Conservation (phyloP, 2,329 filamentous ascomycete species). For the Lomentospora prolificans region DNA sequence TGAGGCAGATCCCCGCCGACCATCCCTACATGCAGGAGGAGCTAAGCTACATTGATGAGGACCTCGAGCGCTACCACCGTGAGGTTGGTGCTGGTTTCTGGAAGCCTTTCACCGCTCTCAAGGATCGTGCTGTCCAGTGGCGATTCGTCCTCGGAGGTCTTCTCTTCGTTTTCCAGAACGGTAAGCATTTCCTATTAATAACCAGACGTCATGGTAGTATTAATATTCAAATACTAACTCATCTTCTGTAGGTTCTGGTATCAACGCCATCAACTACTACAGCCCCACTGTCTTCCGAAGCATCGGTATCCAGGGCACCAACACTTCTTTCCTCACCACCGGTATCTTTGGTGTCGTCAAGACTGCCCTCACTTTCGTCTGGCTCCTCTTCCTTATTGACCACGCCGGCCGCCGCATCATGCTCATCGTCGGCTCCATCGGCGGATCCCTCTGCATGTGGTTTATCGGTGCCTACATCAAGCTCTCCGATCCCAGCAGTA, state of each 20-base stretch:
- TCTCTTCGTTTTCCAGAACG: slow-evolving; percentile 71
- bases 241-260: slow-evolving; percentile 44
- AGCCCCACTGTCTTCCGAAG: slow-evolving; percentile 54
- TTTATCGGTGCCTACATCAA: slow-evolving; percentile 22
- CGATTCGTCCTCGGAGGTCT: slow-evolving; percentile 4
- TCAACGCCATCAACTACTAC: slow-evolving; percentile 71
- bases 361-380: slow-evolving; percentile 43
- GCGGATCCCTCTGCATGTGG: slow-evolving; percentile 22
- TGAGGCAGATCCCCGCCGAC: slow-evolving; percentile 1
- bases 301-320: slow-evolving; percentile 35
- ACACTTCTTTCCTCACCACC: slow-evolving; percentile 46
- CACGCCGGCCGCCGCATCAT: slow-evolving; percentile 31
- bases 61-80: slow-evolving; percentile 5
- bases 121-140: background rate
- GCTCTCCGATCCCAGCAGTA: slow-evolving; percentile 41
- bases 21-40: slow-evolving; percentile 7
- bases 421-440: slow-evolving; percentile 16
- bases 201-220: too few species aligned
- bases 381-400: slow-evolving; percentile 36
- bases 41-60: slow-evolving; percentile 1
- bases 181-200: background rate
- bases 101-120: slow-evolving; percentile 3
- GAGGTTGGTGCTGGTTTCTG: slow-evolving; percentile 4
- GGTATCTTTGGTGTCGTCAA: slow-evolving; percentile 72
- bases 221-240: background rate